A percentile compares a stretch with the other conserved stretches of the same genome.
Conservation (phyloP, 106 monocot species). For the Posidonia australis region DNA sequence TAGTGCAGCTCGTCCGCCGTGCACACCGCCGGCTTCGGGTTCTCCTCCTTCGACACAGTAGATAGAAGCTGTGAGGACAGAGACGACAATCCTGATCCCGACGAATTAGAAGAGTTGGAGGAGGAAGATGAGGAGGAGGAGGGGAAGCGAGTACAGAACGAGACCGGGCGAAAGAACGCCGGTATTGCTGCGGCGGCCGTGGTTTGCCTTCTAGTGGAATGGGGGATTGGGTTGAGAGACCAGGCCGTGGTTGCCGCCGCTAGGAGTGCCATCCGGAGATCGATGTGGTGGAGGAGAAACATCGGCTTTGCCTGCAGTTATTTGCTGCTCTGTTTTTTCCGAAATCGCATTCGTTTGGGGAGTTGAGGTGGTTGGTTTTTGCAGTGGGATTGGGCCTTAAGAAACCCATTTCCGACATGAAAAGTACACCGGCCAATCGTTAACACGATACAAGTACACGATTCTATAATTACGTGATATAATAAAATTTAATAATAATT, state of each 20-base stretch:
- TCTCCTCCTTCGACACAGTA: slow-evolving; percentile 1
- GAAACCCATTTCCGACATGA: too few relatives aligned
- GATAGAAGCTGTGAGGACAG: background rate
- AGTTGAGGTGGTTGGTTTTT: too few relatives aligned
- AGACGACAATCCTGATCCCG: background rate
- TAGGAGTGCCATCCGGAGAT: slow-evolving; percentile 33
- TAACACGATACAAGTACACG: too few relatives aligned
- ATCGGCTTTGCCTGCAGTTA: background rate
- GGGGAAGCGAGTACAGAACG: background rate
- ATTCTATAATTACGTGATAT: too few relatives aligned
- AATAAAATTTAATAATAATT: too few relatives aligned
- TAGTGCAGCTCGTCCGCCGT: slow-evolving; percentile 84
- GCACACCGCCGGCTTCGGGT: slow-evolving; percentile 27
- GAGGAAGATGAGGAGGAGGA: background rate
- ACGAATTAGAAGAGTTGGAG: background rate
- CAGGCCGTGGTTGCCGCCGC: slow-evolving; percentile 24
- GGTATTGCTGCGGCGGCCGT: background rate
- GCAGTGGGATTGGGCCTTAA: too few relatives aligned
- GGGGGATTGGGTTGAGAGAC: slow-evolving; percentile 7
- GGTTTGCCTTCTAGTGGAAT: background rate
- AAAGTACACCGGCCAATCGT: too few relatives aligned
- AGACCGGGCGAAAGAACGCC: background rate
- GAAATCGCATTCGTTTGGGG: too few relatives aligned
- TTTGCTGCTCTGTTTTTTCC: background rate
- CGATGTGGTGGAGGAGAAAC: slow-evolving; percentile 11